These are phyloP conservation scores for Trichosporon sp. DNA, from an alignment of 1,284 basidiomycete genomes.

Conservation along the genomic window DNA sequence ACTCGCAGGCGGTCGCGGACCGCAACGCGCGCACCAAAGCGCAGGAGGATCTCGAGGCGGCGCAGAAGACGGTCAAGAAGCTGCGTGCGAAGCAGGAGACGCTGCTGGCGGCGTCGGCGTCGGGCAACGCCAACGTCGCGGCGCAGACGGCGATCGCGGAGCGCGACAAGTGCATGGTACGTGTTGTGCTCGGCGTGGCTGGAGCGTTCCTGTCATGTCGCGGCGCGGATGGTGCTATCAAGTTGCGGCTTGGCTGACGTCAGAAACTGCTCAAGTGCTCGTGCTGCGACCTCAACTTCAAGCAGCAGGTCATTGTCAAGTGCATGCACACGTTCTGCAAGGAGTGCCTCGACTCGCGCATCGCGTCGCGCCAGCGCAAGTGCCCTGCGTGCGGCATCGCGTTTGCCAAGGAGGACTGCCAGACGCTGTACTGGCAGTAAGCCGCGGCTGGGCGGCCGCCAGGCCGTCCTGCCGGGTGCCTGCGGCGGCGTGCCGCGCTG, in stretches of 20 bases:
- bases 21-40: constrained; percentile 36
- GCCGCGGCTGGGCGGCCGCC: background rate
- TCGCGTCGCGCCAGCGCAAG: constrained; percentile 88
- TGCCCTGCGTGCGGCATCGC: constrained; percentile 84
- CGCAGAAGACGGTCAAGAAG: constrained; percentile 36
- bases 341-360: constrained; percentile 78
- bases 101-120: constrained; percentile 26
- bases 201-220: too few relatives aligned
- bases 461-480: too few relatives aligned
- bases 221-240: background rate
- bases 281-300: constrained; percentile 78
- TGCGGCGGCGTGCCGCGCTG: too few relatives aligned
- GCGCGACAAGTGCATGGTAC: constrained; percentile 64
- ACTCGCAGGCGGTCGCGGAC: constrained; percentile 41
- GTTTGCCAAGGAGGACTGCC: constrained; percentile 83
- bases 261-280: constrained; percentile 87
- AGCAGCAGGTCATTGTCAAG: constrained; percentile 81
- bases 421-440: constrained; percentile 77
- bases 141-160: constrained; percentile 55
- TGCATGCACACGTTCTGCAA: constrained; percentile 69
- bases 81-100: constrained; percentile 45
- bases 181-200: too few relatives aligned
- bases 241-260: background rate
- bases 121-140: constrained; percentile 43
- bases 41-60: constrained; percentile 48